Evolutionary conservation across 169 alveolate genomes (phyloP).

Genomic region (Eimeria maxima): DNA sequence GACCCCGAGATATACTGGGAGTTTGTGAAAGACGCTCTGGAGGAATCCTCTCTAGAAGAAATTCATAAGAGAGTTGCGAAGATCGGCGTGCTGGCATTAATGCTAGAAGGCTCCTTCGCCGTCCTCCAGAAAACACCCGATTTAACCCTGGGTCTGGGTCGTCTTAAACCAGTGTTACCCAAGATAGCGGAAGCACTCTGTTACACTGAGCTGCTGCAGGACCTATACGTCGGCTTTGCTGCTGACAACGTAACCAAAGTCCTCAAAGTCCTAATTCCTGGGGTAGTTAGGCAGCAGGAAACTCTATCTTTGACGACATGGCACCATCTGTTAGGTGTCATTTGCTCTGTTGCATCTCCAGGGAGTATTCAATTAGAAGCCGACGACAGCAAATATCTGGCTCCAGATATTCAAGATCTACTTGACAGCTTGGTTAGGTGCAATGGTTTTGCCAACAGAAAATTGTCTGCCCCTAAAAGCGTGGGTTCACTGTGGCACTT

Average conservation of each 20-base stretch:
- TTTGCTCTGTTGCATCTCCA: constrained; percentile 44
- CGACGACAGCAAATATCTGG: background rate
- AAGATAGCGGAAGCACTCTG: constrained; percentile 38
- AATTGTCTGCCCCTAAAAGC: background rate
- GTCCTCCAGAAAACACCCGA: constrained; percentile 21
- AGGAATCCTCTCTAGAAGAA: background rate
- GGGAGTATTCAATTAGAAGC: background rate
- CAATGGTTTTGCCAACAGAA: background rate
- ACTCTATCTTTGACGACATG: background rate
- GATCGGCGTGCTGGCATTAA: constrained; percentile 35
- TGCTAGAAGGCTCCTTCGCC: constrained; percentile 60
- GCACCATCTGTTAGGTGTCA: constrained; percentile 1
- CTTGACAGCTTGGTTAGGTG: constrained; percentile 2
- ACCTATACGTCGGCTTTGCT: constrained; percentile 33
- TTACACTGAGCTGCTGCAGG: constrained; percentile 16
- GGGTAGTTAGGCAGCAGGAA: background rate
- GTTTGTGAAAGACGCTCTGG: background rate
- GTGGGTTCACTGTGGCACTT: background rate
- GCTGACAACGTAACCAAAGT: constrained; percentile 53
- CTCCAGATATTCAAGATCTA: constrained; percentile 34
- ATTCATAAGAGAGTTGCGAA: constrained; percentile 5
- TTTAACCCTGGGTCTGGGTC: constrained; percentile 55
- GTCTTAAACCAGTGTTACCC: constrained; percentile 37
- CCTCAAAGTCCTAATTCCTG: constrained; percentile 30
- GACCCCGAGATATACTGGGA: constrained; percentile 73